Base-by-base conservation (phyloP, 2,329 filamentous ascomycete species). In the Thielaviopsis euricoi region DNA sequence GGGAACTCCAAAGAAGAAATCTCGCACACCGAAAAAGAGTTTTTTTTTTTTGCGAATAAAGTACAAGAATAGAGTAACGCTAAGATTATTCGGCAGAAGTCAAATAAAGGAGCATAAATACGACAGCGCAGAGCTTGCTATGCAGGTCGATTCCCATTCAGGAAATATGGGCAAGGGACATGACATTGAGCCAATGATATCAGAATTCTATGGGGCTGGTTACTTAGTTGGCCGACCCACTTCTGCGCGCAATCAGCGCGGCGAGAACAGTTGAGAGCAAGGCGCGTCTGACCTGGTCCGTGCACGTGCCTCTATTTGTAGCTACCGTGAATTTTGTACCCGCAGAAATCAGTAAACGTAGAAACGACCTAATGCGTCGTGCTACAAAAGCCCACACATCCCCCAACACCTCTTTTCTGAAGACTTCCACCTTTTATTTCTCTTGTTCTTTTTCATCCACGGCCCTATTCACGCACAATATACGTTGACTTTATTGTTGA, bases 301-400 rank as follows among this genome's bases (percentile, higher is more conserved):
- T 56, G 59, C 59, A 60, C 52, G 57, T 60, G 56, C 26, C 49
- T 57, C 51, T 37, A 43, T 50, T 55, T 60, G 53, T 37, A 48
- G 55, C 46, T 57, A 58, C 56, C 59, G 52, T 52, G 56, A 57
- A 10, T 48, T 50, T 56, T 55, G 56, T 60, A 58, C 56, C 59
- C 53, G 56, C 54, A 58, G 51, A 64, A 79, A 81, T 82, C 79
- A 81, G 79, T 78, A 80, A 76, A 69, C 40, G 29, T 46, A 56
- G 53, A 60, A 40, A 40, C 53, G n/a, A 21, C 46, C 56, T 64
- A 69, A 70, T 75, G 74, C 76, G 73, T 74, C 71, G 75, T 78
- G 73, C 74, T 81, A 82, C 78, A 81, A 80, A 81, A 80, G 71
- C 71, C 71, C 73, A 72, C 67, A 66, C 68, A 68, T 69, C 73